phyloP scores from a whole-genome alignment of 140 eudicot species.

The Cichorium intybus region DNA sequence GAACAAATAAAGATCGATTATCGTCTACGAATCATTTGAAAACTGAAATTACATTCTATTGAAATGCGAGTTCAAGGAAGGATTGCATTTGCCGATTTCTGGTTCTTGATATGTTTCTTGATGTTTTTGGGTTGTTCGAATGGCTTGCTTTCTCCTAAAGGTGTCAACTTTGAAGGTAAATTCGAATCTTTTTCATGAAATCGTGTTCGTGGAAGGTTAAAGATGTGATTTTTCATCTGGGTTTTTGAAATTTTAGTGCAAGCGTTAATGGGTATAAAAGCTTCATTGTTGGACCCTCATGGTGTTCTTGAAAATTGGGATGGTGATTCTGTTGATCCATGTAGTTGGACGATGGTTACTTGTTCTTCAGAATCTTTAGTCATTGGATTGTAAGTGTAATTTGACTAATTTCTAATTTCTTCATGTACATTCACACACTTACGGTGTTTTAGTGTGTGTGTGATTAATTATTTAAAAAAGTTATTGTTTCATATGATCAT shows the following conservation, averaged over 20 bases:
- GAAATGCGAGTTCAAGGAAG: constrained; percentile 36
- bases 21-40: neutral
- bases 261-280: constrained; percentile 88
- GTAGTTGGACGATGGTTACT: constrained; percentile 96
- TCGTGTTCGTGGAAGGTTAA: constrained; percentile 22
- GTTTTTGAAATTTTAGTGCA: constrained; percentile 51
- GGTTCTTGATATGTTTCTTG: constrained; percentile 42
- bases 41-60: neutral
- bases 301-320: constrained; percentile 97
- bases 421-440: constrained; percentile 5
- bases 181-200: neutral
- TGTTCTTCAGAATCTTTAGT: constrained; percentile 73
- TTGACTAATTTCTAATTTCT: too few relatives aligned
- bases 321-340: constrained; percentile 90
- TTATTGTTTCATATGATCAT: constrained; percentile 13
- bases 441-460: constrained; percentile 19
- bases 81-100: constrained; percentile 34
- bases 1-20: neutral
- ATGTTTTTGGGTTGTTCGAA: constrained; percentile 38
- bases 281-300: constrained; percentile 73
- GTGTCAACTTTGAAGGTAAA: constrained; percentile 95
- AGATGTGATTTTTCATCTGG: constrained; percentile 20
- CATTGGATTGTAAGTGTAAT: constrained; percentile 82
- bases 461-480: neutral
- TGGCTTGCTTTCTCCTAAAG: constrained; percentile 85